Evolutionary conservation across 202 grass and related monocot genomes (phyloP), one percentile per base, ranked within the genome.

Genomic region (Elaeis oleifera): DNA sequence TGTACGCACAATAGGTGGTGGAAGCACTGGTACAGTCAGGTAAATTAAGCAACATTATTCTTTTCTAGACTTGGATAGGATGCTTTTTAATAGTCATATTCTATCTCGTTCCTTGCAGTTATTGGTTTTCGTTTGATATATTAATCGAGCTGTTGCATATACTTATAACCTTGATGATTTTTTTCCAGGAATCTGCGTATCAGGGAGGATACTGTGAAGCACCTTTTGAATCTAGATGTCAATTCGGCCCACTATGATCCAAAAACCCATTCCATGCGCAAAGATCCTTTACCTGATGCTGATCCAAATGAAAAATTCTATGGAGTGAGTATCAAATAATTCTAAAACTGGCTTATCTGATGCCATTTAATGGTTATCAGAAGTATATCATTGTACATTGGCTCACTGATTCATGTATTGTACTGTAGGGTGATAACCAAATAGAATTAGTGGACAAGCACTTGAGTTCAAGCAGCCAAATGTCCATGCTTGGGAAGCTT

Each of bases 271-370:
- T 99, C 88, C 50, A 99, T 92, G 94, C 83, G 85, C 70, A 88
- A 97, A 64, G 82, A 99, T 79, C 94, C 94, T 70, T 26, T 89
- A 56, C 94, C 94, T 63, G 85, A 99, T 69, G 79, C 80, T 63
- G 88, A 99, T 59, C 94, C 94, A 26, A 99, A 99, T 81, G 94
- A 99, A 71, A 99, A 99, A 61, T 99, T 99, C 56, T 99, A 99
- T 77, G 66, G 58, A 52, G 88, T 92, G 78, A 79, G 84, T 24
- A 2, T 5, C 64, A 3, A 63, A 14, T 9, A 44, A 44, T 44
- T 44, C 8, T 44, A 44, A 44, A 44, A 13, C 36, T 0, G 1
- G 32, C 32, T 36, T 36, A 6, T 36, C 5, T 36, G 32, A 36
- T 36, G 32, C 7, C 32, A 36, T 36, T 36, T 36, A 36, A 36